A percentile compares a stretch with the other conserved stretches of the same genome.
These are phyloP conservation scores for Cutaneotrichosporon cavernicola DNA, from an alignment of 1,284 basidiomycete genomes.

Conservation along the genomic window DNA sequence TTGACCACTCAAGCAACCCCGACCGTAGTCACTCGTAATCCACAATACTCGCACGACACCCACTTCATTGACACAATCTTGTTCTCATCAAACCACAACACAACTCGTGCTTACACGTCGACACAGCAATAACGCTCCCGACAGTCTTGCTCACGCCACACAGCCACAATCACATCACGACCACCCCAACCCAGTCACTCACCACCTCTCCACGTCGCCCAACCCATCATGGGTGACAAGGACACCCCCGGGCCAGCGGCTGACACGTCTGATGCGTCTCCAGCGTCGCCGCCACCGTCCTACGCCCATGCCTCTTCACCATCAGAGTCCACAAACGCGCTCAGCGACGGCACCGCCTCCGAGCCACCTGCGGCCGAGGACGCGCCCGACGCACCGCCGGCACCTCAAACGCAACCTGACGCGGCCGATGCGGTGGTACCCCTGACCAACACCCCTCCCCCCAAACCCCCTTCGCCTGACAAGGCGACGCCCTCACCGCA, in stretches of 20 bases:
- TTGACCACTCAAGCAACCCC: too few relatives aligned
- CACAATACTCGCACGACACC: too few relatives aligned
- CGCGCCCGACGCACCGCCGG: background rate
- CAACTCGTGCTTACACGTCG: background rate
- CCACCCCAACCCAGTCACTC: background rate
- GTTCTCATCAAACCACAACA: background rate
- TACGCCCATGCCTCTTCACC: background rate
- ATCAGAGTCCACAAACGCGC: background rate
- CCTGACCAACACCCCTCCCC: background rate
- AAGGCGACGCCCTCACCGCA: slow-evolving; percentile 13
- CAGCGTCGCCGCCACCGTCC: background rate
- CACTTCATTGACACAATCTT: too few relatives aligned
- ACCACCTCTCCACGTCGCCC: slow-evolving; percentile 8
- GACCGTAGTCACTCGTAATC: too few relatives aligned
- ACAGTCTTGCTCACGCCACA: background rate
- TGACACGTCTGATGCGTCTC: background rate
- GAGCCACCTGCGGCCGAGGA: background rate
- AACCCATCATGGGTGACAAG: slow-evolving; percentile 14
- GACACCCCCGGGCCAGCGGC: slow-evolving; percentile 1
- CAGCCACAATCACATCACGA: background rate
- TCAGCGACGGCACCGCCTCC: background rate
- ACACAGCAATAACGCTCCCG: background rate
- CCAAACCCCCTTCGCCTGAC: slow-evolving; percentile 1
- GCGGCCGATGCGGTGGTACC: slow-evolving; percentile 1
- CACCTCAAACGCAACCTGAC: background rate